phyloP scores from a whole-genome alignment of 2,329 filamentous ascomycete species.

The Aspergillus caelatus region DNA sequence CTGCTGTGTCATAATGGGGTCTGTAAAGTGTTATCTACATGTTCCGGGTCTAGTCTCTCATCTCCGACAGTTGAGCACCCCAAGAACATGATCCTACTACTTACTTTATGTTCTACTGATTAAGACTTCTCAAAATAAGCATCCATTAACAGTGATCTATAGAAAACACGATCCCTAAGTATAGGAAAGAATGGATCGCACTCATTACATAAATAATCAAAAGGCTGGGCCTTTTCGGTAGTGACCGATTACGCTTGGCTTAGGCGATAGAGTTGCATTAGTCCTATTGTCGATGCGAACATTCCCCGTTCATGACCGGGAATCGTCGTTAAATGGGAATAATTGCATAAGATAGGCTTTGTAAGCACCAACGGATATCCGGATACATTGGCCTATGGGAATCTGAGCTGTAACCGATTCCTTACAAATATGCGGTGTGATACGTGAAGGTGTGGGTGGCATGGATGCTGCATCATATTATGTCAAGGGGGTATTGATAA shows the following conservation, averaged over 20 bases:
- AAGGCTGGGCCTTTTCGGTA: background rate
- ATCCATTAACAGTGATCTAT: too few species aligned
- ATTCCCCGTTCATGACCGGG: background rate
- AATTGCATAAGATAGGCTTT: background rate
- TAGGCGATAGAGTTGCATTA: background rate
- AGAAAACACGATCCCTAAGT: background rate
- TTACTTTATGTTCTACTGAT: background rate
- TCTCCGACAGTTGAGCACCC: background rate
- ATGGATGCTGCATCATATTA: background rate
- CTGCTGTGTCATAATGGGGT: background rate
- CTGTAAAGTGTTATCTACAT: background rate
- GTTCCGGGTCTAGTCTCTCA: background rate
- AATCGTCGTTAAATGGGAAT: background rate
- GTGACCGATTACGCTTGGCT: background rate
- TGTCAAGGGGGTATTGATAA: background rate
- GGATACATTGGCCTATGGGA: background rate
- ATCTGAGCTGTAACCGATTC: too few species aligned
- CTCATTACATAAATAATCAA: background rate
- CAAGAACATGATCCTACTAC: background rate
- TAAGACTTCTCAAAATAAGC: too few species aligned
- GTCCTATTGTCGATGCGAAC: background rate
- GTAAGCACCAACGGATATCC: background rate
- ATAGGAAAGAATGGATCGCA: background rate
- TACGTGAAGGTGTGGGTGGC: background rate
- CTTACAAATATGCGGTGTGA: background rate